Conservation (phyloP, 441 rosid genomes). For the Flueggea neowawraea region DNA sequence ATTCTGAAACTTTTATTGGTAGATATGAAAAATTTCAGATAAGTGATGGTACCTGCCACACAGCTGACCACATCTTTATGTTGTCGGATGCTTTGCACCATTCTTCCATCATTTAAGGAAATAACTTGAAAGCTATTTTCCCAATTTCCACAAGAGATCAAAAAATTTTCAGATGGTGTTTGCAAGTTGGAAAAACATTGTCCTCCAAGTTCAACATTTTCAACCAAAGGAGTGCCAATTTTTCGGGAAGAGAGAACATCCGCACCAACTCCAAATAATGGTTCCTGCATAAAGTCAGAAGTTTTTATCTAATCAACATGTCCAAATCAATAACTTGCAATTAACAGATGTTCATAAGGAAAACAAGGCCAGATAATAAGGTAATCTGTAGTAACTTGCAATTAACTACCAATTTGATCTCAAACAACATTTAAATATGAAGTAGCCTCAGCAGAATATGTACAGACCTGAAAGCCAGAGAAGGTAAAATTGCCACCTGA, state of each 20-base stretch:
- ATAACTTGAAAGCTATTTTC: constrained; percentile 96
- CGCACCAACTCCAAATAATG: constrained; percentile 94
- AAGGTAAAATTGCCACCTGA: constrained; percentile 98
- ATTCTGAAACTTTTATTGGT: background rate
- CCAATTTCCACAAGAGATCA: constrained; percentile 99
- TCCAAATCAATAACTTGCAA: too few species aligned
- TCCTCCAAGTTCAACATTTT: constrained; percentile 79
- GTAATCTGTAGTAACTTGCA: too few species aligned
- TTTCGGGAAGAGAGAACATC: constrained; percentile 91
- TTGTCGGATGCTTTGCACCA: constrained; percentile 96
- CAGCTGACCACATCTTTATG: constrained; percentile 99
- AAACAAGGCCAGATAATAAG: too few species aligned
- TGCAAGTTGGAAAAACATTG: constrained; percentile 84
- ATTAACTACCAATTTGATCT: background rate
- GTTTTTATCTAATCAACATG: background rate
- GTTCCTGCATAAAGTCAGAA: constrained; percentile 59
- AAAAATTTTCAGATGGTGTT: constrained; percentile 70
- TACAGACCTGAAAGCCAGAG: constrained; percentile 81
- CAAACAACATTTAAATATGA: background rate
- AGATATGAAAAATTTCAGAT: background rate
- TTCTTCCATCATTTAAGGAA: constrained; percentile 89
- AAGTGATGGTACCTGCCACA: constrained; percentile 75
- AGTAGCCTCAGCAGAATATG: constrained; percentile 11
- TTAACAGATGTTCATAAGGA: too few species aligned
- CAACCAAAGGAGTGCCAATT: constrained; percentile 88